A percentile compares a stretch with the other conserved stretches of the same genome.
Conservation (phyloP, 768 basidiomycete species). For the Suillus luteus region DNA sequence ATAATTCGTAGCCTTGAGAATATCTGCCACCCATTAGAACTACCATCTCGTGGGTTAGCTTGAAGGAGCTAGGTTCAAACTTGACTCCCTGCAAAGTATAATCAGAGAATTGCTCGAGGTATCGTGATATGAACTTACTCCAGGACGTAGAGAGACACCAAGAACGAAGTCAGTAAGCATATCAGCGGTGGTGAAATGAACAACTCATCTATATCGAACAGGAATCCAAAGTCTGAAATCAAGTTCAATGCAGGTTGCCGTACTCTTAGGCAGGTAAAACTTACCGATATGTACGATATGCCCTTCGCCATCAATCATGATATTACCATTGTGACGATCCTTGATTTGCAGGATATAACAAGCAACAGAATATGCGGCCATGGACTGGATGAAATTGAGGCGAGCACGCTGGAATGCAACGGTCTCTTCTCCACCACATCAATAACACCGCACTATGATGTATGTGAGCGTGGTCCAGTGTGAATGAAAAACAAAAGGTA, state of each 20-base stretch:
- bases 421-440: constrained; percentile 91
- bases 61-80: constrained; percentile 98
- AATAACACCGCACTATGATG: constrained; percentile 89
- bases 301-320: constrained; percentile 98
- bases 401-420: constrained; percentile 90
- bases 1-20: constrained; percentile 92
- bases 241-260: background rate
- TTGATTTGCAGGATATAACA: constrained; percentile 99
- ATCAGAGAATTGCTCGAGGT: constrained; percentile 4
- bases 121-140: constrained; percentile 43
- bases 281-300: constrained; percentile 95
- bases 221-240: constrained; percentile 84
- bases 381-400: constrained; percentile 95
- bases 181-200: constrained; percentile 9
- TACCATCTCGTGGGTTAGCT: constrained; percentile 99
- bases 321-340: constrained; percentile 98
- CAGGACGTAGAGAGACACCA: constrained; percentile 49
- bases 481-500: constrained; percentile 18
- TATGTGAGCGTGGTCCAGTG: background rate
- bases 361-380: constrained; percentile 98
- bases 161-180: constrained; percentile 29
- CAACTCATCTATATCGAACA: constrained; percentile 98
- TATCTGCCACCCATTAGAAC: constrained; percentile 94
- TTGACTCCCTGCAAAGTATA: constrained; percentile 79
- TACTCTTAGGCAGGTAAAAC: constrained; percentile 26